These are phyloP conservation scores for Lagerstroemia fauriei DNA, from an alignment of 441 rosid species.

Conservation along the genomic window DNA sequence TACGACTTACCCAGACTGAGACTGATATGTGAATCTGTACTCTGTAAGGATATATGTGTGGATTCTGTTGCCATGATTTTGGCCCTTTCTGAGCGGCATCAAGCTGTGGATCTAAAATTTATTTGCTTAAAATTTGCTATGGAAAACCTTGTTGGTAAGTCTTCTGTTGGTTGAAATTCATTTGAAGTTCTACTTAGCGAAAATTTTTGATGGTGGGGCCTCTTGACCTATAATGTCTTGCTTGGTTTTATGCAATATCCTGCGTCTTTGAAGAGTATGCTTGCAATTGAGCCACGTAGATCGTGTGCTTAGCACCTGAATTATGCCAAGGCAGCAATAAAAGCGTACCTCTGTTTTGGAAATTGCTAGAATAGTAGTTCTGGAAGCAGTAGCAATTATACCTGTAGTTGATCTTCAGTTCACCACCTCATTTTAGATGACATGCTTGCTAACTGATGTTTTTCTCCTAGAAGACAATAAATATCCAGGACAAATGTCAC, in stretches of 20 bases:
- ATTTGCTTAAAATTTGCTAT: conserved; percentile 70
- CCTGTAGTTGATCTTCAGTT: neutral
- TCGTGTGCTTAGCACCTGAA: neutral
- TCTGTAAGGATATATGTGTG: conserved; percentile 65
- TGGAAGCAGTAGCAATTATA: neutral
- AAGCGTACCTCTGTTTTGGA: neutral
- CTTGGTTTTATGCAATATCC: neutral
- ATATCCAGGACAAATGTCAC: neutral
- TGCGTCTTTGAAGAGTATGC: neutral
- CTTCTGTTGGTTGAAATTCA: conserved; percentile 19
- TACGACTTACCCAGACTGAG: conserved; percentile 64
- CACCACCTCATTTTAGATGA: neutral
- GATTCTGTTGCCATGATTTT: conserved; percentile 59
- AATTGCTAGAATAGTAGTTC: neutral
- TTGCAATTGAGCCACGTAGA: neutral
- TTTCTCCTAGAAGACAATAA: neutral
- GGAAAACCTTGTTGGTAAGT: conserved; percentile 65
- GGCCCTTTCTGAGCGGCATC: conserved; percentile 62
- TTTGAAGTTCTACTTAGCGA: neutral
- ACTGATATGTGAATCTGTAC: conserved; percentile 65
- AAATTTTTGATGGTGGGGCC: neutral
- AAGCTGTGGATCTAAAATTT: conserved; percentile 59
- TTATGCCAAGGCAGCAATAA: neutral
- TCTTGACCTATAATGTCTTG: neutral
- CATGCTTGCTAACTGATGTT: conserved; percentile 5